Conservation (phyloP, 768 basidiomycete genomes). For the Daedaleopsis sinensis region DNA sequence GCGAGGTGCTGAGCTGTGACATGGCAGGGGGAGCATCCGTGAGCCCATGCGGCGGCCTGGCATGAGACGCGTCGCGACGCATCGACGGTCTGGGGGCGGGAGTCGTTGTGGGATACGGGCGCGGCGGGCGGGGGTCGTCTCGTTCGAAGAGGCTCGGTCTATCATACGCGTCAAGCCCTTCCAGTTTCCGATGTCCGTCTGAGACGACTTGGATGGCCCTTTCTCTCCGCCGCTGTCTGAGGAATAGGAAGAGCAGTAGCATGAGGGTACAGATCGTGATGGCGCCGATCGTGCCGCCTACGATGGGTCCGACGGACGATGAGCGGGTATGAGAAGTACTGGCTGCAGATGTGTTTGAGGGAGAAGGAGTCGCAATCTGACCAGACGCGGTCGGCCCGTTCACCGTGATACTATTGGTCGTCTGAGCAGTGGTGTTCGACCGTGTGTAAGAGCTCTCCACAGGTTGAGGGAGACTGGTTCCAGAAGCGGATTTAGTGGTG, state of each 20-base stretch:
- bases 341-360: background rate
- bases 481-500: no score
- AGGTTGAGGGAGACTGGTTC: no score
- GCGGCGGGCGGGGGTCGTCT: no score
- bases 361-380: background rate
- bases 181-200: background rate
- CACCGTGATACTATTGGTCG: background rate
- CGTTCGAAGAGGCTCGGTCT: no score
- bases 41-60: background rate
- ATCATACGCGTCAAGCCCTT: no score
- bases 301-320: background rate
- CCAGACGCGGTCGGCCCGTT: background rate
- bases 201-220: background rate
- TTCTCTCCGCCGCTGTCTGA: background rate
- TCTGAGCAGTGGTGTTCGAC: background rate
- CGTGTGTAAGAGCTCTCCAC: no score
- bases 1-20: no score
- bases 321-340: background rate
- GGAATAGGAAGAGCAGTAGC: background rate
- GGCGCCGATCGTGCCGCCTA: slow-evolving; percentile 5
- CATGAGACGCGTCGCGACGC: background rate
- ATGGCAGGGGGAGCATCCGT: no score
- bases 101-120: background rate
- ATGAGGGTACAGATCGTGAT: background rate
- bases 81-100: background rate